A percentile compares a stretch with the other conserved stretches of the same genome.
These are phyloP conservation scores for Acanthamoeba healyi DNA, from an alignment of 208 protist genomes.

Conservation along the genomic window DNA sequence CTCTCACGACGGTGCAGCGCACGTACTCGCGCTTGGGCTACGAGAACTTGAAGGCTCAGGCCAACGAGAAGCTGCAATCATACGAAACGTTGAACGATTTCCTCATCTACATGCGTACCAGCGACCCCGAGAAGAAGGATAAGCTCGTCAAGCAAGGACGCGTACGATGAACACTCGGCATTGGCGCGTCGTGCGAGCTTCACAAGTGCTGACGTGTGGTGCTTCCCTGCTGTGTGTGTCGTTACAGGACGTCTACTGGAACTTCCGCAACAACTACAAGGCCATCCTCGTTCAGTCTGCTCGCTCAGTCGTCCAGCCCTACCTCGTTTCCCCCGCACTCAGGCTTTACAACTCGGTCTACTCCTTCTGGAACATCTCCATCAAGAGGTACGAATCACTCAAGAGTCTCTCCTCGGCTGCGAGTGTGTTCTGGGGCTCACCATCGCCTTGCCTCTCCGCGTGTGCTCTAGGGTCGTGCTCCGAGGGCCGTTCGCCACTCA, in stretches of 20 bases:
- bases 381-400: neutral
- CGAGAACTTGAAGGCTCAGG: constrained; percentile 8
- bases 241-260: constrained; percentile 45
- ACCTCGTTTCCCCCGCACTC: neutral
- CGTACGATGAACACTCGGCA: neutral
- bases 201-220: too few relatives aligned
- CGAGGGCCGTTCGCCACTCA: neutral
- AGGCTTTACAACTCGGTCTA: neutral
- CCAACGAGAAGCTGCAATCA: constrained; percentile 4
- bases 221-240: too few relatives aligned
- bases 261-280: constrained; percentile 35
- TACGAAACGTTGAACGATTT: constrained; percentile 23
- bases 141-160: constrained; percentile 36
- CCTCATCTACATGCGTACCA: constrained; percentile 28
- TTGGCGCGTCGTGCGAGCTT: too few relatives aligned
- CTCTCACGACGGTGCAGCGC: neutral
- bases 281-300: constrained; percentile 8
- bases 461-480: neutral
- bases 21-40: constrained; percentile 9
- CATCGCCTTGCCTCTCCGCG: neutral
- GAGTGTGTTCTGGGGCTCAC: neutral
- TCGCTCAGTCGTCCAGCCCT: neutral
- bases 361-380: neutral
- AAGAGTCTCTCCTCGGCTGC: neutral
- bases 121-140: constrained; percentile 12